Base-by-base conservation (phyloP, 306 rosid genomes). In the Macrotyloma uniflorum region DNA sequence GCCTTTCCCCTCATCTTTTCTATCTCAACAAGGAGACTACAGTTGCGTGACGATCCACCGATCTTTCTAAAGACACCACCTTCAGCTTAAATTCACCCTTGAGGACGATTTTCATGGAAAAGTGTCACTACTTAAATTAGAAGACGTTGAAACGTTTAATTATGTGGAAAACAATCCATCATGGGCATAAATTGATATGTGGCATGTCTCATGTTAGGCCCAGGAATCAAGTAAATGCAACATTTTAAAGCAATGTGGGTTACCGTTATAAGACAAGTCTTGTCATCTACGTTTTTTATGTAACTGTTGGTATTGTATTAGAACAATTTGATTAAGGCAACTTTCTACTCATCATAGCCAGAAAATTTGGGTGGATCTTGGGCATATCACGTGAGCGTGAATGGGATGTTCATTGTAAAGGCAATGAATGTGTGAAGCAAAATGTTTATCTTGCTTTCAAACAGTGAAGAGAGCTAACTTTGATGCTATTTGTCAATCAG, bases 1-100 rank as follows among this genome's bases (percentile, higher is more conserved):
- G 80, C 62, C 18, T 92, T 92, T 20, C 88, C 91, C 53, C 93
- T 89, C 96, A 90, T 91, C 33, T 79, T 88, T 59, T 18, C 70
- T 6, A 43, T 73, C 32, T 70, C 72, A 47, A 72, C 68, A 51
- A 58, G 26, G 43, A 74, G 70, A 82, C 33, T 24, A 33, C 0
- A 45, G 43, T 64, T 61, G 13, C 5, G 30, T 73, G 59, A 75
- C 50, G 38, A 67, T 53, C 76, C 61, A 40, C 73, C 33, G 82
- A 38, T 50, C 76, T 55, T 50, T 42, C 5, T 42, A 3, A 42
- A 42, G 47, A 42, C 49, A 67, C 51, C 80, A 50, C 83, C 83
- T 70, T 78, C 54, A 43, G 30, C 28, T 50, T 81, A 46, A 51
- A 28, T 63, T 30, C 16, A 28, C 1, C 40, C 67, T 54, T 63